Evolutionary conservation across 2,329 filamentous ascomycete species (phyloP).

Genomic region (Cucurbitaria berberidis): DNA sequence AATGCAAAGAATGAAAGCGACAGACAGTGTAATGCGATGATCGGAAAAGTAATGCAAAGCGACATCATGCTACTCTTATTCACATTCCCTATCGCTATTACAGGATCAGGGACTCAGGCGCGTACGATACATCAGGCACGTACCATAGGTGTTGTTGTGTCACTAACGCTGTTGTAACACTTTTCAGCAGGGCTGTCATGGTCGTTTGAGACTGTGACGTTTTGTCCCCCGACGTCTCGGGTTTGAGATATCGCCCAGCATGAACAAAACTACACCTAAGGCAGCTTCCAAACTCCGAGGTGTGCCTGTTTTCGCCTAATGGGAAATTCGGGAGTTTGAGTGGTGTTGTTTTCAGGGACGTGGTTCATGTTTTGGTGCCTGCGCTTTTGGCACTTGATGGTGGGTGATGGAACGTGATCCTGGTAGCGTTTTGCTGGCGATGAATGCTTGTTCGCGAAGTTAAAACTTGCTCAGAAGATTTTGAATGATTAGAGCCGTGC

Average conservation of each 20-base stretch:
- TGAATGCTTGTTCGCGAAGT: neutral
- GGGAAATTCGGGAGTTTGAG: neutral
- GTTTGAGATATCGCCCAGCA: conserved; percentile 14
- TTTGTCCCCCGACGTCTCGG: conserved; percentile 8
- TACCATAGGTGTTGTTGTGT: conserved; percentile 14
- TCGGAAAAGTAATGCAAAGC: too few relatives aligned
- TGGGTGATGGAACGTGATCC: neutral
- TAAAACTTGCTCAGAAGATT: neutral
- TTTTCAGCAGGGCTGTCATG: conserved; percentile 19
- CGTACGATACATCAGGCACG: conserved; percentile 21
- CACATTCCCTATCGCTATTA: neutral
- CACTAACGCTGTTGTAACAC: conserved; percentile 12
- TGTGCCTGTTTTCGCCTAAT: neutral
- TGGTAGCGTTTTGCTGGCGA: too few relatives aligned
- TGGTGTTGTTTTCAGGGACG: neutral
- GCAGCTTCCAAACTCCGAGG: conserved; percentile 6
- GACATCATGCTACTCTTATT: conserved; percentile 6
- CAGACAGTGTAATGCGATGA: conserved; percentile 8
- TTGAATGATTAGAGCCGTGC: neutral
- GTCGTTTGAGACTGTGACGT: conserved; percentile 5
- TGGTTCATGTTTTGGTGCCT: neutral
- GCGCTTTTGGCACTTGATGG: neutral
- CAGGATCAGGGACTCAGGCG: conserved; percentile 5
- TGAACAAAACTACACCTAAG: conserved; percentile 2
- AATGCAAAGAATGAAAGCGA: neutral